Base-by-base conservation (phyloP, 805 yeast species). In the Peterozyma toletana region DNA sequence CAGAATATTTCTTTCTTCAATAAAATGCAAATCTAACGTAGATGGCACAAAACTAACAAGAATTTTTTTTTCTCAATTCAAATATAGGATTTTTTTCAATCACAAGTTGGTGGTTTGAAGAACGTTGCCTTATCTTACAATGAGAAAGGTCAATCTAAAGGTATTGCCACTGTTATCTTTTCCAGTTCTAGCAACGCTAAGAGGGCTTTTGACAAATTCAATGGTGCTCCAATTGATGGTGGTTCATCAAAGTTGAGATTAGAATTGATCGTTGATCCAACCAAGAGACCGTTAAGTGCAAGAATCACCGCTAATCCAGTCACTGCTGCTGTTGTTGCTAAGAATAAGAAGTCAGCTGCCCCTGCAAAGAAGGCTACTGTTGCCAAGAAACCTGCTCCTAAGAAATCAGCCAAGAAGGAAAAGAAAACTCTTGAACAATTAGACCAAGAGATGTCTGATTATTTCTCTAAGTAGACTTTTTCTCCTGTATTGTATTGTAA, bases 371-470 rank as follows among this genome's bases (percentile, higher is more conserved):
- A 57, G 49, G 51, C 54, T 44, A 51, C 41, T 35, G 51, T 48
- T 44, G 56, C 50, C 43, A 61, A 54, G 47, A 44, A 51, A 38
- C 50, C 49, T 42, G 49, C 37, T 38, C 53, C 56, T 53, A 67
- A 60, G 52, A 65, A 60, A 53, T 71, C 76, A 46, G 71, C 71
- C 46, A 75, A 75, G 68, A 71, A 63, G 50, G 64, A 62, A 50
- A 71, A 72, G 66, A 89, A 89, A 77, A 80, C 96, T 42, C 73
- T 86, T 51, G 98, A 86, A 64, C 91, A 93, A 68, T 79, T 91
- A 60, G 99, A 93, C 68, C 96, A 90, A 62, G 98, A 91, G 71
- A 91, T 93, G 99, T 85, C 89, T 50, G 98, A 90, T 62, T 91
- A 91, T 70, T 90, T 91, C 56, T 80, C 79, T 50, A 70, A 67